Base-by-base conservation (phyloP, 257 asterid species). In the Solanum etuberosum region DNA sequence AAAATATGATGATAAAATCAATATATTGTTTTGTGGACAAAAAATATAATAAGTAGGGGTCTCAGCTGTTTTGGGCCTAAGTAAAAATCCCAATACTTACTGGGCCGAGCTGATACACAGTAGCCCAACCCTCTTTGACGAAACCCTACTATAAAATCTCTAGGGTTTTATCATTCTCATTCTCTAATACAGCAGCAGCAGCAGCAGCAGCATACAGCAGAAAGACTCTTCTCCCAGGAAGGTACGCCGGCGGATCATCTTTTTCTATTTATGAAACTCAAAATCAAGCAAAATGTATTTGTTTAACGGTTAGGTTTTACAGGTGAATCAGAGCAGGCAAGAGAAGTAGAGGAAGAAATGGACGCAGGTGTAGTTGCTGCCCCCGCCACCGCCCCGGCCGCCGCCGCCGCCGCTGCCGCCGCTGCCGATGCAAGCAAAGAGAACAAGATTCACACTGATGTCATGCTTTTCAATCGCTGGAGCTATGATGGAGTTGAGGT, bases 401-500 rank as follows among this genome's bases (percentile, higher is more conserved):
- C 71, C 71, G 29, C 68, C 27, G 25, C 65, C 63, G 40, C 18
- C 21, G 12, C 72, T 11, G 78, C 9, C 48, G 54, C 51, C 4
- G 14, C 2, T 38, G n/a, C n/a, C 43, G 51, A 74, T 37, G n/a
- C 6, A 25, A 88, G 29, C 20, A 12, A 87, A 11, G 87, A 86
- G 31, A 87, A 73, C 12, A 92, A 88, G 91, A 10, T 37, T 83
- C 93, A 88, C 88, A 83, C 89, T 78, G 95, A 91, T 72, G 88
- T 93, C 31, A 86, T 93, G 93, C 92, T 93, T 77, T 93, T 92
- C 89, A 91, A 93, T 84, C 94, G 94, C n/a, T 93, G 94, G 96
- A 87, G 91, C 27, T 92, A 92, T 59, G 96, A 91, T 35, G 96
- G 89, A 67, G 94, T 92, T 37, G 91, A 90, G 94, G 94, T 71